Conservation (phyloP, 1,284 basidiomycete genomes). For the Meira miltonrushii region DNA sequence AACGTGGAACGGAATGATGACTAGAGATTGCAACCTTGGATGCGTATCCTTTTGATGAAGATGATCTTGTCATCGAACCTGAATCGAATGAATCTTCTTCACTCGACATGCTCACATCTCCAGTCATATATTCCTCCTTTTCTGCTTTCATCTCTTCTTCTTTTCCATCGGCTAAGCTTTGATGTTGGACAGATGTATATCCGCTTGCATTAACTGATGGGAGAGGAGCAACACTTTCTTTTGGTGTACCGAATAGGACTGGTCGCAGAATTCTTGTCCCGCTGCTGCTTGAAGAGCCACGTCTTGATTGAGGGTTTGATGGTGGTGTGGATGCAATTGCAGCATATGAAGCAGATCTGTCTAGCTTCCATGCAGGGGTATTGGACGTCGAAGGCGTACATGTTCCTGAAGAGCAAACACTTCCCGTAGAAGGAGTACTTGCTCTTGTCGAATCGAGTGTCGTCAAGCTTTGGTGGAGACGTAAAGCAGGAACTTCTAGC, state of each 20-base stretch:
- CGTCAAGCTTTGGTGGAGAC: neutral
- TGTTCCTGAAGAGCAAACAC: too few relatives aligned
- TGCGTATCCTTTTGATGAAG: too few relatives aligned
- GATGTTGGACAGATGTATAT: conserved; percentile 1
- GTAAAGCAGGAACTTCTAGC: neutral
- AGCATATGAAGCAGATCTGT: neutral
- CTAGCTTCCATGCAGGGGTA: too few relatives aligned
- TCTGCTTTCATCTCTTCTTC: neutral
- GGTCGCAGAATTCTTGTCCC: neutral
- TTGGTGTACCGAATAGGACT: neutral
- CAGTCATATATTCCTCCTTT: too few relatives aligned
- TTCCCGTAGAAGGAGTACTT: neutral
- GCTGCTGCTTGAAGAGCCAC: neutral
- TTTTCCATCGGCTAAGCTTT: neutral
- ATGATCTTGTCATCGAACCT: too few relatives aligned
- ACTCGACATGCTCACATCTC: too few relatives aligned
- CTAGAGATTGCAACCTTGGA: neutral
- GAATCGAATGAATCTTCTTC: too few relatives aligned
- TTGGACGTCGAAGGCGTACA: too few relatives aligned
- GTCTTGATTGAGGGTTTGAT: neutral
- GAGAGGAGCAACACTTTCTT: neutral
- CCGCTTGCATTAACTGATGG: neutral
- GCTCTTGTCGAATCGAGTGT: neutral
- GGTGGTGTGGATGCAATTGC: neutral
- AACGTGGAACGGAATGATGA: neutral